These are phyloP conservation scores for Dioscorea dumetorum DNA, from an alignment of 106 monocot genomes.

Conservation along the genomic window DNA sequence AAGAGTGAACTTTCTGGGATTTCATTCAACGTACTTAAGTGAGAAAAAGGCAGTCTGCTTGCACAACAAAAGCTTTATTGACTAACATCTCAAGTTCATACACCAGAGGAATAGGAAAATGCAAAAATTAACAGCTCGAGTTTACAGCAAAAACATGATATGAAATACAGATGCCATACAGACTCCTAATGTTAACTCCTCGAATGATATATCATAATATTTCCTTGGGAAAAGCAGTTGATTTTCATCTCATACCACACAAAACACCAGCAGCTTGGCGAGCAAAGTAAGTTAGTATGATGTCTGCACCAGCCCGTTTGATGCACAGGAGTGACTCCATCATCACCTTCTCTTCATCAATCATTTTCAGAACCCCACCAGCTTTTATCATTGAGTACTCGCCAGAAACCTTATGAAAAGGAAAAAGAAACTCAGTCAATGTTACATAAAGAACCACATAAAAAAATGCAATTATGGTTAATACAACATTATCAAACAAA, in stretches of 20 bases:
- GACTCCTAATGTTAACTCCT: background rate
- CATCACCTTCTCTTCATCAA: constrained; percentile 95
- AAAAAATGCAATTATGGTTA: background rate
- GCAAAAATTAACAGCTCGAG: background rate
- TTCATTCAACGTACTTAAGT: background rate
- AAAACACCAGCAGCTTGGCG: constrained; percentile 70
- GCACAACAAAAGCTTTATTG: background rate
- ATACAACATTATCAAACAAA: no score
- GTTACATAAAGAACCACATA: background rate
- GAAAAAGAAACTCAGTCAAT: background rate
- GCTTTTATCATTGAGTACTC: constrained; percentile 99
- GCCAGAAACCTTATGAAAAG: constrained; percentile 68
- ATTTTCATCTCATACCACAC: constrained; percentile 38
- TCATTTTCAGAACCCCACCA: constrained; percentile 71
- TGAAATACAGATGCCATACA: background rate
- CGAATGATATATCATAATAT: background rate
- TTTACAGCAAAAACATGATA: no score
- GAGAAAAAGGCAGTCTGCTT: background rate
- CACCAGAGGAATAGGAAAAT: background rate
- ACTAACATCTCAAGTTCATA: background rate
- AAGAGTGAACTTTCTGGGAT: no score
- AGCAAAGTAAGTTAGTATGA: constrained; percentile 91
- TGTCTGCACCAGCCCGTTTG: constrained; percentile 78
- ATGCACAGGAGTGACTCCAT: constrained; percentile 91
- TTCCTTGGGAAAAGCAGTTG: background rate